Evolutionary conservation across 768 basidiomycete species (phyloP), one percentile per base, ranked within the genome.

Genomic region (Suillus sp.): DNA sequence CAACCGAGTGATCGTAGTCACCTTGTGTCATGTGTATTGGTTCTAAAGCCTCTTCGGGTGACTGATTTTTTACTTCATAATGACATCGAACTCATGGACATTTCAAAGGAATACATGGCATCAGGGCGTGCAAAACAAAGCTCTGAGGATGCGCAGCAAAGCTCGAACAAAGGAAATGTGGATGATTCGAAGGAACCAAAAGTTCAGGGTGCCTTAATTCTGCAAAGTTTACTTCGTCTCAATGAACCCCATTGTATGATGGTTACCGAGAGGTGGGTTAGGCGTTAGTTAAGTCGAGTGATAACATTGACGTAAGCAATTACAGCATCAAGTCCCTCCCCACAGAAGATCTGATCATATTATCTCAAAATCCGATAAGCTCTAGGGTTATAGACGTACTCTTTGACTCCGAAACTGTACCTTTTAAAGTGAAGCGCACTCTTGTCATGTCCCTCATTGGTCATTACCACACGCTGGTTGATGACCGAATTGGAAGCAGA

Each of bases 401-500:
- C 16, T 78, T 97, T 18, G 87, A 89, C 8, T 90, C 91, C 1
- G 75, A 87, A 1, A 83, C 87, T 0, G 86, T 93, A 0, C 74
- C 87, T 2, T 73, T 80, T 32, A 91, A 88, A 70, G 80, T 80
- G 25, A 90, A 91, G 66, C 85, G 92, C 10, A 79, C 83, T 66
- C 83, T 96, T 56, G 84, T 97, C 51, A 78, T 88, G 72, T 80
- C 83, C 5, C 87, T 96, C 70, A 83, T 95, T 43, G 92, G 89
- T 7, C 84, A 89, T 64, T 97, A 89, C 75, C 88, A 90, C 71
- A 71, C 78, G 35, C 86, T 99, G 38, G 92, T 91, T 6, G 91
- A 96, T 72, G 94, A 98, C 72, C 87, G 91, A 51, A 86, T 97
- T 66, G 97, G 97, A 51, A 93, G 92, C 69, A 83, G 94, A 54